Evolutionary conservation across 176 grass and related monocot species (phyloP).

Genomic region (Aegilops tauschii): DNA sequence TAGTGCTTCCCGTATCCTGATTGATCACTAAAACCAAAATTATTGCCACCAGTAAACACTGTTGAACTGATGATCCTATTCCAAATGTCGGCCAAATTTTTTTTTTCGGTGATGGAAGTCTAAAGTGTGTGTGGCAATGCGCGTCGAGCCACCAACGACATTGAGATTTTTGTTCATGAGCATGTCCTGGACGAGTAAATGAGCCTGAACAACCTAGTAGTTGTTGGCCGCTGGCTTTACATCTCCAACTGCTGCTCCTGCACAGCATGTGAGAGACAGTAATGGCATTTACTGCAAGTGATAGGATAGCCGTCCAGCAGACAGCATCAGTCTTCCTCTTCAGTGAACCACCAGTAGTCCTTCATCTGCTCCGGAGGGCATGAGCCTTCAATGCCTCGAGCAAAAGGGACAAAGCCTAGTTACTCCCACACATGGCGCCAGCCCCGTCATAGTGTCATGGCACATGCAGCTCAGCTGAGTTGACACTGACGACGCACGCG

Average conservation of each 20-base stretch:
- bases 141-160: background rate
- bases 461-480: background rate
- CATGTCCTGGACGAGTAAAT: conserved; percentile 33
- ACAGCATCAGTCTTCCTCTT: background rate
- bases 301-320: background rate
- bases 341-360: background rate
- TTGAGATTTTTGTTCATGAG: background rate
- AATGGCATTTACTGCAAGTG: conserved; percentile 4
- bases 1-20: background rate
- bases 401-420: background rate
- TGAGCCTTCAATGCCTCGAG: background rate
- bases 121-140: background rate
- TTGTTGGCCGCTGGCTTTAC: conserved; percentile 30
- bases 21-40: background rate
- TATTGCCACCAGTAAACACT: too few species aligned
- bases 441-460: background rate
- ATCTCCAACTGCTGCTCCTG: conserved; percentile 3
- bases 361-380: background rate
- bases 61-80: too few species aligned
- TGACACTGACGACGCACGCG: background rate
- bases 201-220: background rate
- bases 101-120: too few species aligned
- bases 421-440: background rate
- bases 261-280: conserved; percentile 37
- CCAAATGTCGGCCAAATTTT: background rate